Conservation (phyloP, 352 stramenopile genomes). For the Aphanomyces stellatus region DNA sequence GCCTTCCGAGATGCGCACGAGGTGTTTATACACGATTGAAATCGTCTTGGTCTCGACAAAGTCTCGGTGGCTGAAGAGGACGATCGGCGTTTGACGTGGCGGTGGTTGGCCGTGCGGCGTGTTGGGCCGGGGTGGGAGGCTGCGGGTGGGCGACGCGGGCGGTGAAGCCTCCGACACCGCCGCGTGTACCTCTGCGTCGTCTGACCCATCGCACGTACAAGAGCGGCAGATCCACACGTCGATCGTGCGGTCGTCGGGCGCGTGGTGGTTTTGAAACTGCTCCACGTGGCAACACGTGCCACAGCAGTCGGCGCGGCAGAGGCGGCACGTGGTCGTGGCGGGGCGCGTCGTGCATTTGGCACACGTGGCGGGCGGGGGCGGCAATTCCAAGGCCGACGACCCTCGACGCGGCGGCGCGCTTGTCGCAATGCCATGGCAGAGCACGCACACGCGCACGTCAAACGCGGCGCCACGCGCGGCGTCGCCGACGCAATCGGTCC, state of each 20-base stretch:
- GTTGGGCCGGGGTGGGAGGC: too few species aligned
- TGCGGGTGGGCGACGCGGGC: not conserved
- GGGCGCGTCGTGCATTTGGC: not conserved
- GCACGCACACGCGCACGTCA: not conserved
- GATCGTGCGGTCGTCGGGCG: not conserved
- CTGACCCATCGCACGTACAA: not conserved
- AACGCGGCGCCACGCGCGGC: not conserved
- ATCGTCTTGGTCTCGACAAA: too few species aligned
- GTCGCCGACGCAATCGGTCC: not conserved
- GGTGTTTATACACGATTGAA: slow-evolving; percentile 11
- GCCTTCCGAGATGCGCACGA: not conserved
- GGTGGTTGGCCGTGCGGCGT: not conserved
- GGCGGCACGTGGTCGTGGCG: not conserved
- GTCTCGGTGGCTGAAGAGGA: not conserved
- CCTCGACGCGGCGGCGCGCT: too few species aligned
- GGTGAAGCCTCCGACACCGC: not conserved
- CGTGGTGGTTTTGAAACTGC: slow-evolving; percentile 1
- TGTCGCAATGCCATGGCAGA: too few species aligned
- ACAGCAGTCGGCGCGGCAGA: slow-evolving; percentile 11
- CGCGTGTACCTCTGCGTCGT: not conserved
- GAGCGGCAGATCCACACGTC: not conserved
- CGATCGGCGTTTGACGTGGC: not conserved
- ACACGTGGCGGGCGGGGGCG: not conserved
- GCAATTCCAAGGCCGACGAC: not conserved
- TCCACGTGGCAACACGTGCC: slow-evolving; percentile 2